Evolutionary conservation across 495 filamentous ascomycete species (phyloP).

Genomic region (Aspergillus taichungensis): DNA sequence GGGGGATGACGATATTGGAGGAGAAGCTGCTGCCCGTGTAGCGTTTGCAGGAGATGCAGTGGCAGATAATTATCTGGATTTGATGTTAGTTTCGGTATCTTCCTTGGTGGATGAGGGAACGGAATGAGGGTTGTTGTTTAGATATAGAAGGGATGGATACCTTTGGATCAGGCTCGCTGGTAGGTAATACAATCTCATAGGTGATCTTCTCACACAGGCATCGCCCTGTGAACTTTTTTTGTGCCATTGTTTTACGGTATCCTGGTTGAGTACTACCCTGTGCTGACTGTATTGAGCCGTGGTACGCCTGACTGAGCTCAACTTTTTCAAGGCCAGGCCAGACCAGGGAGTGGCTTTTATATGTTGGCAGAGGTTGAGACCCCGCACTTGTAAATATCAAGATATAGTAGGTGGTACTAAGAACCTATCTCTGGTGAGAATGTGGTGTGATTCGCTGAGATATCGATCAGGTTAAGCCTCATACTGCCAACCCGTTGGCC

Average conservation of each 20-base stretch:
- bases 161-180: conserved; percentile 11
- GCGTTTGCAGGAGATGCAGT: conserved; percentile 26
- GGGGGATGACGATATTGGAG: conserved; percentile 17
- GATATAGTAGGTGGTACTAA: too few species aligned
- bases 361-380: too few species aligned
- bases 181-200: conserved; percentile 17
- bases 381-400: not conserved
- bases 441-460: not conserved
- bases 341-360: too few species aligned
- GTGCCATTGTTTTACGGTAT: not conserved
- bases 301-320: too few species aligned
- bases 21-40: conserved; percentile 22
- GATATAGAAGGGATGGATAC: conserved; percentile 1
- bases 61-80: conserved; percentile 18
- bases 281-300: not conserved
- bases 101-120: not conserved
- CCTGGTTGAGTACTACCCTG: not conserved
- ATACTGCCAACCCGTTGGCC: too few species aligned
- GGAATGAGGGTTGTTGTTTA: not conserved
- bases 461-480: too few species aligned
- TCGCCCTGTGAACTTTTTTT: conserved; percentile 11
- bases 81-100: not conserved
- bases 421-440: not conserved
- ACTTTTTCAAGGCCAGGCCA: too few species aligned
- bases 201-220: conserved; percentile 21